Percentiles rank a stretch among this genome's conserved stretches.
Evolutionary conservation across 768 basidiomycete genomes (phyloP).

Genomic region (Tylopilus rubrobrunneus): DNA sequence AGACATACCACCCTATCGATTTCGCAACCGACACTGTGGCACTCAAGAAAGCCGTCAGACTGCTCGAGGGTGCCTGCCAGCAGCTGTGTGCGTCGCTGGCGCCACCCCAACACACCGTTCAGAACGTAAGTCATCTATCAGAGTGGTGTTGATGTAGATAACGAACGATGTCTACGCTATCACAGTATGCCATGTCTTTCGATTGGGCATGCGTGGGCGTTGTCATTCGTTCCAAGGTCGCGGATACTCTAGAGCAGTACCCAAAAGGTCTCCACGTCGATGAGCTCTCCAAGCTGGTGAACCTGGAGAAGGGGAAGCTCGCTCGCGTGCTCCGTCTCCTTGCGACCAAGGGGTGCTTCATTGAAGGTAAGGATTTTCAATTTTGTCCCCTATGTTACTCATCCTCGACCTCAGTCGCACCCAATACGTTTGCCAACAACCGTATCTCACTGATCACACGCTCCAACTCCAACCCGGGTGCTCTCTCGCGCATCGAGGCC

Average conservation of each 20-base stretch:
- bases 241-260: slow-evolving; percentile 22
- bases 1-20: slow-evolving; percentile 22
- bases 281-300: slow-evolving; percentile 23
- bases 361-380: slow-evolving; percentile 19
- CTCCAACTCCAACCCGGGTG: slow-evolving; percentile 10
- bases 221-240: slow-evolving; percentile 23
- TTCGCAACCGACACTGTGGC: slow-evolving; percentile 15
- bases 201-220: slow-evolving; percentile 27
- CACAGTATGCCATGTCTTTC: slow-evolving; percentile 18
- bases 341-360: slow-evolving; percentile 29
- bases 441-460: slow-evolving; percentile 30
- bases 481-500: slow-evolving; percentile 2
- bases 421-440: slow-evolving; percentile 31
- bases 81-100: slow-evolving; percentile 26
- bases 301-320: slow-evolving; percentile 27
- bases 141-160: background rate
- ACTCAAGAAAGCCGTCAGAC: slow-evolving; percentile 24
- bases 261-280: slow-evolving; percentile 29
- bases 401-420: slow-evolving; percentile 15
- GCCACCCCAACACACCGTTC: slow-evolving; percentile 27
- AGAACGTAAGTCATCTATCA: slow-evolving; percentile 15
- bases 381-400: background rate
- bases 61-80: slow-evolving; percentile 27
- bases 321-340: slow-evolving; percentile 29
- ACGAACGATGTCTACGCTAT: background rate